Evolutionary conservation across 495 filamentous ascomycete species (phyloP), one percentile per base, ranked within the genome.

Genomic region (Poronia punctata): DNA sequence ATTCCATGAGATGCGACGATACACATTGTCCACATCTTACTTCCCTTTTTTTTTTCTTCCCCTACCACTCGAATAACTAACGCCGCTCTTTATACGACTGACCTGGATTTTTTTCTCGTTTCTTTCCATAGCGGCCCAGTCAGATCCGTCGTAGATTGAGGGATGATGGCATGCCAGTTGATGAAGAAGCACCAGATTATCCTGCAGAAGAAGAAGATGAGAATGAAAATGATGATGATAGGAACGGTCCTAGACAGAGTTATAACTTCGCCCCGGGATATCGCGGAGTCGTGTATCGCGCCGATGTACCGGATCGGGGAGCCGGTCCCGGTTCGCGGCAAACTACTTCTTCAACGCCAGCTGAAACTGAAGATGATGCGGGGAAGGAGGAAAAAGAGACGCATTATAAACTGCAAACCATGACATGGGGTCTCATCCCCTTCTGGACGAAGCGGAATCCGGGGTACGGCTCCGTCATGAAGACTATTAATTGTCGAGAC

Each of bases 261-360:
- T 95, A 92, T 64, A 98, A 98, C 56, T 92, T 98, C 51, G 87
- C 92, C 0, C 92, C 92, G 0, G 84, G 88, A 1, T 84, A 84
- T 51, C 66, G 86, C 53, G 89, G 93, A 32, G 72, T 84, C 11
- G 83, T 98, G 16, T 95, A 95, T 54, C 79, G 89, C 47, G 89
- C 86, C 20, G 76, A 88, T 31, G 67, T 71, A 4, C 70, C 75
- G 9, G 78, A 80, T 27, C 60, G 59, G 37, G 77, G 78, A 15
- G 63, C 67, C 1, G 67, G 69, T 1, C 55, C 53, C 5, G 40
- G 55, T 38, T 50, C 50, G 15, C 48, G 56, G 12, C 35, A 45
- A 19, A 43, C 48, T 12, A 25, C 26, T 7, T 26, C 54, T 14
- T 46, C 53, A 32, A 23, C 42, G 5, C 27, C 38, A n/a, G 30